Percentiles rank a stretch among this genome's conserved stretches.
Conservation (phyloP, 2,329 filamentous ascomycete genomes). For the Scedosporium aurantiacum region DNA sequence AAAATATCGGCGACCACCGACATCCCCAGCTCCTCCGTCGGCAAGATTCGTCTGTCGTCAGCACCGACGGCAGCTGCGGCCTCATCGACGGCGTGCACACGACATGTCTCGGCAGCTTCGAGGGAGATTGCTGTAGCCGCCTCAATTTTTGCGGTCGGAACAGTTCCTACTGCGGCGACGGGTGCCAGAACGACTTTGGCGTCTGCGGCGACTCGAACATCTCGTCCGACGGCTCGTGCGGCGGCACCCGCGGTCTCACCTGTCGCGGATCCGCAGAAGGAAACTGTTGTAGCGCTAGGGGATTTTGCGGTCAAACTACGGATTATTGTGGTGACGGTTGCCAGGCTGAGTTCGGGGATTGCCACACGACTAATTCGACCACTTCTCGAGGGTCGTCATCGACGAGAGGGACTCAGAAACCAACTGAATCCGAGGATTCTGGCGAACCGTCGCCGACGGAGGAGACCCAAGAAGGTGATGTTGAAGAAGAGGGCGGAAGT, state of each 20-base stretch:
- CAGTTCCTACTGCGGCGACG: constrained; percentile 13
- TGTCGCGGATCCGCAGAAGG: constrained; percentile 14
- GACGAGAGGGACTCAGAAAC: neutral
- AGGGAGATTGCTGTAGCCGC: constrained; percentile 17
- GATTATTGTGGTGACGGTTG: constrained; percentile 16
- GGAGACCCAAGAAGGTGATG: neutral
- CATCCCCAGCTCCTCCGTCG: too few relatives aligned
- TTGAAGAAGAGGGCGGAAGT: neutral
- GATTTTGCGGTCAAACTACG: constrained; percentile 14
- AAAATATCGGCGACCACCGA: too few relatives aligned
- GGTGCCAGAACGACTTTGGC: constrained; percentile 24
- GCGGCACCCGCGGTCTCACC: constrained; percentile 16
- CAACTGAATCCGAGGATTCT: neutral
- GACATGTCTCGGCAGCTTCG: constrained; percentile 8
- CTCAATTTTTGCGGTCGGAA: constrained; percentile 13
- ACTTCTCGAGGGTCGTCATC: neutral
- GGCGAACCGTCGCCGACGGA: neutral
- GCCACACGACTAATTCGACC: constrained; percentile 8
- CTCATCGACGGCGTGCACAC: neutral
- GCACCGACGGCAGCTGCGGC: constrained; percentile 5
- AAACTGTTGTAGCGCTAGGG: constrained; percentile 14
- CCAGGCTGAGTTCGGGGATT: constrained; percentile 12
- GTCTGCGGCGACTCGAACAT: constrained; percentile 13
- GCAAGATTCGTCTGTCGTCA: neutral
- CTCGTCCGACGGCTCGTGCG: constrained; percentile 21